Evolutionary conservation across 2,329 filamentous ascomycete species (phyloP).

Genomic region (Pseudogymnoascus sp.): DNA sequence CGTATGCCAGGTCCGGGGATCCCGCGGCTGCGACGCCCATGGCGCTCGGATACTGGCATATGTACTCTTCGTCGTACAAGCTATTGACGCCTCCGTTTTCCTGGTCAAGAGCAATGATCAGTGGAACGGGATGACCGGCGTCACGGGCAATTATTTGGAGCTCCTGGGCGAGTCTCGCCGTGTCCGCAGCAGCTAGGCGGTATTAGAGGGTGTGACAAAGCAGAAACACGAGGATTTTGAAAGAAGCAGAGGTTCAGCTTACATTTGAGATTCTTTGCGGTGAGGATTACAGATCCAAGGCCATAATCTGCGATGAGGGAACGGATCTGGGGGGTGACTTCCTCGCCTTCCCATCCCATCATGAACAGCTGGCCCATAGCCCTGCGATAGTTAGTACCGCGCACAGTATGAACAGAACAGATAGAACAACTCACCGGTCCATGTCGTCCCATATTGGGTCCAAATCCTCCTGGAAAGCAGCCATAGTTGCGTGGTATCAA

Average conservation of each 20-base stretch:
- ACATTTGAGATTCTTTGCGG: slow-evolving; percentile 82
- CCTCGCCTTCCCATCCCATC: slow-evolving; percentile 80
- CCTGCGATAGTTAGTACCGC: slow-evolving; percentile 33
- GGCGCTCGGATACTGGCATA: slow-evolving; percentile 91
- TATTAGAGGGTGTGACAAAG: slow-evolving; percentile 7
- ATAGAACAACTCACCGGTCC: slow-evolving; percentile 18
- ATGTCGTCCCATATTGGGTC: slow-evolving; percentile 44
- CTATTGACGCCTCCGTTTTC: slow-evolving; percentile 98
- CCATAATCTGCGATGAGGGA: slow-evolving; percentile 76
- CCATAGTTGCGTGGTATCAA: slow-evolving; percentile 28
- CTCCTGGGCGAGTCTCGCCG: slow-evolving; percentile 79
- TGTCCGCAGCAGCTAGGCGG: slow-evolving; percentile 73
- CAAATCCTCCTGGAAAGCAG: slow-evolving; percentile 38
- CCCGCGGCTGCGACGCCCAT: slow-evolving; percentile 96
- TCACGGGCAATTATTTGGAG: slow-evolving; percentile 86
- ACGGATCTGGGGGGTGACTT: slow-evolving; percentile 74
- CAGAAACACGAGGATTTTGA: not conserved
- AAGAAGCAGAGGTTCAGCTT: slow-evolving; percentile 24
- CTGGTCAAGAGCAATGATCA: slow-evolving; percentile 88
- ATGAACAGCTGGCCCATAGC: slow-evolving; percentile 70
- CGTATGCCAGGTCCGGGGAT: slow-evolving; percentile 74
- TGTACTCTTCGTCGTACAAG: slow-evolving; percentile 89
- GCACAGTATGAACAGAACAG: slow-evolving; percentile 23
- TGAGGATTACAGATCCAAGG: slow-evolving; percentile 77
- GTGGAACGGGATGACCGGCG: slow-evolving; percentile 79